Evolutionary conservation across 2,329 filamentous ascomycete species (phyloP), one percentile per base, ranked within the genome.

Genomic region (Penicillium capsulatum): DNA sequence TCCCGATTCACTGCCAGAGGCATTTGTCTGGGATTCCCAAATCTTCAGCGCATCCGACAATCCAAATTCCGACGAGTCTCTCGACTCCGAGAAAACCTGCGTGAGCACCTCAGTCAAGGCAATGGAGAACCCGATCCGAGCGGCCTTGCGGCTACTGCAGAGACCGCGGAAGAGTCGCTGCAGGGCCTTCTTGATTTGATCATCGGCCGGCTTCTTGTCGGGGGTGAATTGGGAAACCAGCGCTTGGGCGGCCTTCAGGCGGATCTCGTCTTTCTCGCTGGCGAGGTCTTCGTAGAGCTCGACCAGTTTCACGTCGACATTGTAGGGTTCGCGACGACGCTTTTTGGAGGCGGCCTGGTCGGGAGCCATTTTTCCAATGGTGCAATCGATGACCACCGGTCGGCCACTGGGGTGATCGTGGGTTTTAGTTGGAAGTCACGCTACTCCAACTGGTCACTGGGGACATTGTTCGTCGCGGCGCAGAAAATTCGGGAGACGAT

Each of bases 101-200:
- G 78, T 74, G 31, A 95, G 62, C 7, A 94, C 70, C 64, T 96
- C 90, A 0, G 89, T 84, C 51, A 97, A 70, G 0, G 91, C 91
- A 39, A 96, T 75, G 38, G 88, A 94, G 63, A 94, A 96, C 3
- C 92, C 92, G 35, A 92, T 70, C 17, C 92, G 78, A 13, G 91
- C 88, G 9, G 86, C 87, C 68, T 95, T 95, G 41, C 88, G 82
- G 38, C 88, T 84, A 61, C 89, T 96, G 45, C 90, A 89, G 13
- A 97, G 79, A 28, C 92, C 92, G 38, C 86, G 81, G 62, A 96
- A 87, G 26, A 98, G 72, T 17, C 84, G 76, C 58, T 78, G 77
- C 48, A 73, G 45, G 1, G 59, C 59, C 38, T 66, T 67, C 36
- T 61, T 56, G 33, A 69, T 62, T 40, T 68, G 60, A 19, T 71